Conservation (phyloP, 2,329 filamentous ascomycete species). For the Fusarium sp. region DNA sequence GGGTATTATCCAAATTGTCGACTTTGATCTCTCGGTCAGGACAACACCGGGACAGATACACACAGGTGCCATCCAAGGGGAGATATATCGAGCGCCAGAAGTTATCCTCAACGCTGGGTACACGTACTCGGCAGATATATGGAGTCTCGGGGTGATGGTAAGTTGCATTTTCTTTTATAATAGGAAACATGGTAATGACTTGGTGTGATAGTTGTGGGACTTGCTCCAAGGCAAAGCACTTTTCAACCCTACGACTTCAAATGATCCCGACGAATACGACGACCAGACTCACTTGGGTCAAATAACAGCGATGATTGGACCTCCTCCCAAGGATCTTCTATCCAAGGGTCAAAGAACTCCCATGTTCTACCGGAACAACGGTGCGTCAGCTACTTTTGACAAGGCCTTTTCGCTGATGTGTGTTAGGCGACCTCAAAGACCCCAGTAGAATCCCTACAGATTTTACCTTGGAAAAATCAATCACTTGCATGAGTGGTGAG, state of each 20-base stretch:
- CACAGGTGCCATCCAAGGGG: conserved; percentile 24
- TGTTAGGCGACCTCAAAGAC: conserved; percentile 5
- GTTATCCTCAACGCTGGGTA: conserved; percentile 37
- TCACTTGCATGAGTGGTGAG: conserved; percentile 5
- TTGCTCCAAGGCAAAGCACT: conserved; percentile 17
- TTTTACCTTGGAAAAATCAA: background rate
- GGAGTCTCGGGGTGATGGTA: conserved; percentile 40
- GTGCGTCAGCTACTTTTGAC: background rate
- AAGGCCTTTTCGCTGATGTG: background rate
- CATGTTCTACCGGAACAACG: conserved; percentile 10
- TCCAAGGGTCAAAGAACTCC: conserved; percentile 15
- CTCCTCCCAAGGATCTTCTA: conserved; percentile 3
- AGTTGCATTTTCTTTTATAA: background rate
- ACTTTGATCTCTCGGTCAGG: conserved; percentile 29
- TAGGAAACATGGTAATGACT: background rate
- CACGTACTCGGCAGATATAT: conserved; percentile 34
- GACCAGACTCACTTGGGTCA: conserved; percentile 14
- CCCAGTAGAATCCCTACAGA: background rate
- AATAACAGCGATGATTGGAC: conserved; percentile 16
- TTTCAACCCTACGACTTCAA: background rate
- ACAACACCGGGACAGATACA: conserved; percentile 6
- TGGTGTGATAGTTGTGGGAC: conserved; percentile 12
- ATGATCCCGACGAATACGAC: conserved; percentile 4
- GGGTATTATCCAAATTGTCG: conserved; percentile 30
- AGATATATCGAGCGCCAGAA: conserved; percentile 36